These are phyloP conservation scores for Venturiaceae sp. DNA, from an alignment of 2,329 filamentous ascomycete genomes.

Conservation along the genomic window DNA sequence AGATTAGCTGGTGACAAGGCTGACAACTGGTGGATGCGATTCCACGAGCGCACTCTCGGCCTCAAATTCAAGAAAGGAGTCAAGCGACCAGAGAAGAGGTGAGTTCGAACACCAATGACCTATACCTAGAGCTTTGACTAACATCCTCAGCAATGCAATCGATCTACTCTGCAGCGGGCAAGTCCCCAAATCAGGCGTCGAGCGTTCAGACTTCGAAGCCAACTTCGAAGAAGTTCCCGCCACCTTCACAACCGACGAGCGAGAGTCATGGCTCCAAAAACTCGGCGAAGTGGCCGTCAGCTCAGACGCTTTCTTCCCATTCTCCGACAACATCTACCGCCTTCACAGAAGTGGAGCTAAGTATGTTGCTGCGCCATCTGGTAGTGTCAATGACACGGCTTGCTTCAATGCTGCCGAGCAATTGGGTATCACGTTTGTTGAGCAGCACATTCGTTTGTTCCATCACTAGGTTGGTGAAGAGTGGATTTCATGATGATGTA, in stretches of 20 bases:
- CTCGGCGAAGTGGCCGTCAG: conserved; percentile 75
- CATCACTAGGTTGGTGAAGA: conserved; percentile 62
- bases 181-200: conserved; percentile 71
- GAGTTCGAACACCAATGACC: neutral
- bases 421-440: conserved; percentile 85
- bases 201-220: conserved; percentile 77
- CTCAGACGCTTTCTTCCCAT: conserved; percentile 97
- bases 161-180: conserved; percentile 88
- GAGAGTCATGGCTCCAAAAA: conserved; percentile 75
- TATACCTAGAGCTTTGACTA: neutral
- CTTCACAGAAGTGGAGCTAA: conserved; percentile 81
- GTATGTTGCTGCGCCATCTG: conserved; percentile 88
- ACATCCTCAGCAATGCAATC: conserved; percentile 64
- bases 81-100: conserved; percentile 85
- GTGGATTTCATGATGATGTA: neutral
- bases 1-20: conserved; percentile 95
- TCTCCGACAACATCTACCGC: conserved; percentile 95
- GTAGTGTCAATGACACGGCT: conserved; percentile 53
- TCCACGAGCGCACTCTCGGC: conserved; percentile 77
- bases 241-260: conserved; percentile 75
- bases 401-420: conserved; percentile 88
- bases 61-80: conserved; percentile 97
- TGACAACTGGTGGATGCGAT: conserved; percentile 99
- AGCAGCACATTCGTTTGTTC: conserved; percentile 90
- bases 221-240: conserved; percentile 84